Base-by-base conservation (phyloP, 2,329 filamentous ascomycete species). In the Harringtonia aguacate region DNA sequence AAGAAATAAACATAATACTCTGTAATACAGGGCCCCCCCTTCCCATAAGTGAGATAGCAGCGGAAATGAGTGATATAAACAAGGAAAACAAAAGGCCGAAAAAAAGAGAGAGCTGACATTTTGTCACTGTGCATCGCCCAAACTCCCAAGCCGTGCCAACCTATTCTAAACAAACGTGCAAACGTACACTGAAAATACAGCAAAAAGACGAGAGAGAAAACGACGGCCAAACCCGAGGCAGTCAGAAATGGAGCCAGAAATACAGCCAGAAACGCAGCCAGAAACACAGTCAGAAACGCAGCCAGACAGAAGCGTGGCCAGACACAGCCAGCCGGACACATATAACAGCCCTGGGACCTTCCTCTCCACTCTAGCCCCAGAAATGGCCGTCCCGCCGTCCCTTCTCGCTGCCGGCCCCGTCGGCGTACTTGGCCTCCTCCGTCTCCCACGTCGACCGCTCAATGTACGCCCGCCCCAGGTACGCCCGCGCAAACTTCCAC, bases 401-500 rank as follows among this genome's bases (percentile, higher is more conserved):
- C 47, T 65, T 64, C 45, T 73, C 70, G 13, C 61, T 67, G 4
- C 77, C 78, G n/a, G 74, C 73, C 18, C 77, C 77, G 9, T 75
- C 77, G 2, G 71, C 74, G 57, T 75, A 86, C 52, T 68, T 72
- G 49, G 70, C 70, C 64, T 86, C 81, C 48, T 83, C 75, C 48
- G 80, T 73, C 57, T 86, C 81, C 81, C 83, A 89, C 54, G 73
- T 68, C 52, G 67, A 58, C 45, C 82, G 66, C 66, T 87, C 83
- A 37, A 81, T 67, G 22, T 69, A 63, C 35, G 73, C 66, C 31
- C 83, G 65, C 17, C 81, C 82, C 41, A 79, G 64, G 50, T 75
- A 86, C 0, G 84, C 83, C 31, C 79, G 67, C 6, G 79, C 72
- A 56, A 89, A 89, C 54, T 75, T 77, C 84, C 84, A 90, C 1